phyloP scores from a whole-genome alignment of 2,329 filamentous ascomycete genomes.

The Colletotrichum somersetense region DNA sequence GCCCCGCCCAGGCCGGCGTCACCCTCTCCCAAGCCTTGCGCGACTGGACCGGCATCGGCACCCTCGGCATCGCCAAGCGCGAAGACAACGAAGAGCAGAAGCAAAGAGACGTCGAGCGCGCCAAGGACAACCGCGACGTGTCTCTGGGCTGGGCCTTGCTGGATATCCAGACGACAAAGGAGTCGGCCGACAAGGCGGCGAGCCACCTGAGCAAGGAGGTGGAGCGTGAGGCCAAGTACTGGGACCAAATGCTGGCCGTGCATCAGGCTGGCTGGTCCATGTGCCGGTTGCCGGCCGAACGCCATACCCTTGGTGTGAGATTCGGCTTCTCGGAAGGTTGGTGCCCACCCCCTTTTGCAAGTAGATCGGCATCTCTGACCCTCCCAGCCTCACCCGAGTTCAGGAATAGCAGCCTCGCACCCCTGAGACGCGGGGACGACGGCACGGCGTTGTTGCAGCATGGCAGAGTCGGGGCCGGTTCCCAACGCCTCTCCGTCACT shows the following conservation, averaged over 20 bases:
- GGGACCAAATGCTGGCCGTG: constrained; percentile 86
- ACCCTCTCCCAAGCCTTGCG: constrained; percentile 80
- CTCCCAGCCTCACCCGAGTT: constrained; percentile 66
- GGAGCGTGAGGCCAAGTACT: constrained; percentile 85
- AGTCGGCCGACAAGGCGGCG: constrained; percentile 79
- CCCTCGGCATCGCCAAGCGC: constrained; percentile 76
- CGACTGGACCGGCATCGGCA: constrained; percentile 78
- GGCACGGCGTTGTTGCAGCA: constrained; percentile 82
- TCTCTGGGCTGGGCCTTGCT: constrained; percentile 82
- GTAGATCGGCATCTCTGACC: constrained; percentile 46
- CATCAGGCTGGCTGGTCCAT: constrained; percentile 89
- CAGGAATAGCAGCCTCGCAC: constrained; percentile 80
- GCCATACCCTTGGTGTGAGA: constrained; percentile 82
- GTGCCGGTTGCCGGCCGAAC: constrained; percentile 79
- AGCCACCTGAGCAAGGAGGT: constrained; percentile 82
- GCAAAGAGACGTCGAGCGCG: constrained; percentile 40
- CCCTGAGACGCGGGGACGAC: constrained; percentile 79
- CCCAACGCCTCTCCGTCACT: constrained; percentile 75
- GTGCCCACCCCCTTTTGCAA: neutral
- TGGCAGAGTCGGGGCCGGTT: constrained; percentile 64
- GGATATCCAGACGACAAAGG: constrained; percentile 79
- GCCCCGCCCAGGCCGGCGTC: constrained; percentile 75
- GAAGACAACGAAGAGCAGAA: constrained; percentile 64
- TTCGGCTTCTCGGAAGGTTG: constrained; percentile 87
- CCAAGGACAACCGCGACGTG: constrained; percentile 68